Percentiles rank a stretch among this genome's conserved stretches.
phyloP scores from a whole-genome alignment of 2,329 filamentous ascomycete species.

The Blumeria hordei region DNA sequence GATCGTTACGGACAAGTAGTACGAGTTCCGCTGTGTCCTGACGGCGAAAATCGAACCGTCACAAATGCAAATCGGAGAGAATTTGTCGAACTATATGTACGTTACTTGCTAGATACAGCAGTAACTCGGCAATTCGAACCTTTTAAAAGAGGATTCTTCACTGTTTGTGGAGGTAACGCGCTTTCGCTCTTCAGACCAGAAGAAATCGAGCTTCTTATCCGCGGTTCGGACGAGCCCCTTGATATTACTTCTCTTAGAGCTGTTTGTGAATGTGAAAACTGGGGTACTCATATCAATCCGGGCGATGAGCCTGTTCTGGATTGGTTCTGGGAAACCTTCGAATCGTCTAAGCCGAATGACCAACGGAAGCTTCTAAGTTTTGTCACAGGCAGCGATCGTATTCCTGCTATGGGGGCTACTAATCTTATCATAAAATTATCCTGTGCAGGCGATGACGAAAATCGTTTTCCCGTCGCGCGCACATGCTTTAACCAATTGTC shows the following conservation, averaged over 20 bases:
- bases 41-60: constrained; percentile 50
- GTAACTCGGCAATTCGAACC: constrained; percentile 72
- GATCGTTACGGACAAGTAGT: constrained; percentile 51
- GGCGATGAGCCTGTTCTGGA: constrained; percentile 40
- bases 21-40: constrained; percentile 42
- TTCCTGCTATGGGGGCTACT: constrained; percentile 67
- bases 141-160: constrained; percentile 85
- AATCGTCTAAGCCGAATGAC: constrained; percentile 34
- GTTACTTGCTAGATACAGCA: constrained; percentile 53
- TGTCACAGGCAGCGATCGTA: constrained; percentile 73
- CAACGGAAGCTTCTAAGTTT: constrained; percentile 66
- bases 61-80: constrained; percentile 68
- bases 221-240: constrained; percentile 62
- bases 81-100: constrained; percentile 68
- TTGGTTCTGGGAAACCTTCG: constrained; percentile 82
- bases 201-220: constrained; percentile 70
- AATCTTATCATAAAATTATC: constrained; percentile 54
- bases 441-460: constrained; percentile 49
- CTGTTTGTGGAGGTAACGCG: constrained; percentile 71
- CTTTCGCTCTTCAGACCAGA: constrained; percentile 70
- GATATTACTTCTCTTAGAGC: constrained; percentile 54
- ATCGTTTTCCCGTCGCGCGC: constrained; percentile 59
- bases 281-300: constrained; percentile 31
- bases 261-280: constrained; percentile 64
- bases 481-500: constrained; percentile 80